Evolutionary conservation across 2,329 filamentous ascomycete genomes (phyloP).

Genomic region (Lachnellula suecica): DNA sequence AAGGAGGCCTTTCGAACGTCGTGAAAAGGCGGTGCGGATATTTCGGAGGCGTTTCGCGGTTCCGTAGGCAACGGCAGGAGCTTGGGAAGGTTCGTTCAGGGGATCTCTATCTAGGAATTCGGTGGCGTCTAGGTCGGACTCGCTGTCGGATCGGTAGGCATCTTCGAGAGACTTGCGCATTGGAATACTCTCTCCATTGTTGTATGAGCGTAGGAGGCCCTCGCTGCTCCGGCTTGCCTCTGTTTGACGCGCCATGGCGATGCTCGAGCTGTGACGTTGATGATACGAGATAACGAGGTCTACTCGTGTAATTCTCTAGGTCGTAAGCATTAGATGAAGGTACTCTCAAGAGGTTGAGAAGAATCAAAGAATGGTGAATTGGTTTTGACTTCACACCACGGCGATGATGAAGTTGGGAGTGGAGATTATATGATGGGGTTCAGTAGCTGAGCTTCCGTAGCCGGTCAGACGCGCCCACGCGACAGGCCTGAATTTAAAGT

Average conservation of each 20-base stretch:
- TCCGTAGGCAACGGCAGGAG: conserved; percentile 28
- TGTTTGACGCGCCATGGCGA: conserved; percentile 22
- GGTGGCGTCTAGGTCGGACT: conserved; percentile 40
- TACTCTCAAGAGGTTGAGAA: not conserved
- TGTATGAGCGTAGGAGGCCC: conserved; percentile 30
- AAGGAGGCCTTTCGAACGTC: conserved; percentile 30
- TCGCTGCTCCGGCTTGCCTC: conserved; percentile 30
- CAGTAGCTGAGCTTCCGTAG: too few species aligned
- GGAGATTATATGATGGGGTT: too few species aligned
- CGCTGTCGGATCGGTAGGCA: conserved; percentile 34
- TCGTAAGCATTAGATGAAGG: not conserved
- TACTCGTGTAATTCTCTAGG: not conserved
- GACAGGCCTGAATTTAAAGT: too few species aligned
- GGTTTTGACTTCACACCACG: too few species aligned
- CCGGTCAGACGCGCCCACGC: too few species aligned
- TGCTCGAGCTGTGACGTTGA: not conserved
- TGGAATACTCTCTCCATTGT: conserved; percentile 22
- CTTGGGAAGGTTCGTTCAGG: conserved; percentile 30
- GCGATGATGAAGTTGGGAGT: too few species aligned
- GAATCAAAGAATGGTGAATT: too few species aligned
- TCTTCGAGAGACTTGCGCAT: conserved; percentile 34
- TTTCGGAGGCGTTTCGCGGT: conserved; percentile 14
- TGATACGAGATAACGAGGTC: not conserved
- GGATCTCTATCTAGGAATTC: conserved; percentile 38
- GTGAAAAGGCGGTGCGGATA: conserved; percentile 21